Evolutionary conservation across 495 filamentous ascomycete species (phyloP), one percentile per base, ranked within the genome.

Genomic region (Hypomontagnella submonticulosa): DNA sequence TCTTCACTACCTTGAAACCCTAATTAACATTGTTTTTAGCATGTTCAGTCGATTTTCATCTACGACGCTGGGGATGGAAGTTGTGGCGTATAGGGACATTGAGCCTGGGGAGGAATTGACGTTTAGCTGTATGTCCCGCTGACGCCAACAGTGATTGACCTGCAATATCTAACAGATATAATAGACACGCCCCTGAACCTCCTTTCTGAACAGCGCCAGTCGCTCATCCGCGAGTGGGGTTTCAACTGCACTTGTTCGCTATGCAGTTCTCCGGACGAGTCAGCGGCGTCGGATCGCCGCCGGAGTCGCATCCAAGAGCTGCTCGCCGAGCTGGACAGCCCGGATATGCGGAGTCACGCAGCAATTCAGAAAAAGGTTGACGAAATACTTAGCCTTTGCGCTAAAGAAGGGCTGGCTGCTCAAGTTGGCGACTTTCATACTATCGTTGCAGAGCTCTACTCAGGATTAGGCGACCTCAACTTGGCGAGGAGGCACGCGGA

Each of bases 181-280:
- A 13, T 7, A 78, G 74, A 78, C 43, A 38, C 66, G 5, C 58
- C 66, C 2, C 63, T 74, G 47, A 71, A 70, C 40, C 69, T 77
- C 23, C 53, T 66, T 34, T 72, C 63, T 32, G 30, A 62, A 27
- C 53, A 66, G 32, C 69, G 76, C 10, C 76, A 68, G 43, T 36
- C 40, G 4, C 58, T 42, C 4, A 68, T 77, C 51, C 57, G 66
- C 18, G 70, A 69, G 60, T 78, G 76, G 76, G 76, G 76, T 9
- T 78, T 78, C 57, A 65, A 61, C 15, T 78, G 76, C 61, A 67
- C 60, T 8, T 78, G 76, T 53, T 46, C 61, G 6, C 64, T 78
- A n/a, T 78, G 76, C 56, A 18, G 33, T 1, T 64, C 60, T 0
- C 44, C 69, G 1, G 16, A 57, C 4, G 61, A 61, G 2, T 61